phyloP scores from a whole-genome alignment of 2,329 filamentous ascomycete species.

The Colletotrichum brevisporum region DNA sequence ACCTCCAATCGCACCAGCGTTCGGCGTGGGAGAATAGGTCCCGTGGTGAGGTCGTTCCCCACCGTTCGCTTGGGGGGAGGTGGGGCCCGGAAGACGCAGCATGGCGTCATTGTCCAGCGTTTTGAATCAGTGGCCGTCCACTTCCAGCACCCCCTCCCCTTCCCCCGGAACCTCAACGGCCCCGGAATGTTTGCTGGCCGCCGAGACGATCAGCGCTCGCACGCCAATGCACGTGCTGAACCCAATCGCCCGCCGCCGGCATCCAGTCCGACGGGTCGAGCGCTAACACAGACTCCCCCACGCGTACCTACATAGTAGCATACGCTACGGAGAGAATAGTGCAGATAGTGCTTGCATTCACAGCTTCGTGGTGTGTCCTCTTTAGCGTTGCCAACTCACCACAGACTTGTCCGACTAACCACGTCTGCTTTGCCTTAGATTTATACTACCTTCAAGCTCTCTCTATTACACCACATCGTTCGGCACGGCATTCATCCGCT shows the following conservation, averaged over 20 bases:
- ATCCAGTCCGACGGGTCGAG: constrained; percentile 20
- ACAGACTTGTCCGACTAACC: too few relatives aligned
- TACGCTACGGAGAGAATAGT: too few relatives aligned
- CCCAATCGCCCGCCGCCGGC: constrained; percentile 17
- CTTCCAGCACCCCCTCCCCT: not conserved
- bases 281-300: not conserved
- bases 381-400: too few relatives aligned
- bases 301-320: too few relatives aligned
- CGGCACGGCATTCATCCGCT: not conserved
- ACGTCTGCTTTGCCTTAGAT: too few relatives aligned
- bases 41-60: constrained; percentile 22
- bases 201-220: constrained; percentile 15
- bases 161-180: not conserved
- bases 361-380: not conserved
- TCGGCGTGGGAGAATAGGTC: constrained; percentile 10
- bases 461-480: too few relatives aligned
- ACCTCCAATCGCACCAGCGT: not conserved
- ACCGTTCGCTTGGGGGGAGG: constrained; percentile 1
- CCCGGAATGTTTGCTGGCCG: constrained; percentile 17
- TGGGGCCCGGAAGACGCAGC: constrained; percentile 24
- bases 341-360: too few relatives aligned
- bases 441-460: too few relatives aligned
- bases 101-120: constrained; percentile 35
- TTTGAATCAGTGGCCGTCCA: not conserved
- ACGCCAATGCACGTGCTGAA: constrained; percentile 11